These are phyloP conservation scores for Aspergillus texensis DNA, from an alignment of 2,329 filamentous ascomycete genomes.

Conservation along the genomic window DNA sequence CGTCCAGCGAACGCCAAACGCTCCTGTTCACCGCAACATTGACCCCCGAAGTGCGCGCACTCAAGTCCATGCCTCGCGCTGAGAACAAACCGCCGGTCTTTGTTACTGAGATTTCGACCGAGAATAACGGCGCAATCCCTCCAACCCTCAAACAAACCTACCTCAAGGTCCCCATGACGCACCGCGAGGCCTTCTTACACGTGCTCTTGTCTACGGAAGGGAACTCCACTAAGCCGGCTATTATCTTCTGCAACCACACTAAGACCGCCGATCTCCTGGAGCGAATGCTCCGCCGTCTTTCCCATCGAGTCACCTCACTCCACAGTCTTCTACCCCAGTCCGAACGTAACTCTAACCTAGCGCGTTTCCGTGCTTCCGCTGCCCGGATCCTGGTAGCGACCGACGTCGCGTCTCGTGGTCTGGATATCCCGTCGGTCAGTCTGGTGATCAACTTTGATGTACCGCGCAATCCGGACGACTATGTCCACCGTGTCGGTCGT, in stretches of 20 bases:
- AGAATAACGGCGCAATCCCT: slow-evolving; percentile 72
- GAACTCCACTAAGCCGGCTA: slow-evolving; percentile 76
- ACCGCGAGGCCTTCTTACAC: slow-evolving; percentile 94
- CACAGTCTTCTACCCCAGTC: slow-evolving; percentile 85
- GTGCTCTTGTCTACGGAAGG: slow-evolving; percentile 77
- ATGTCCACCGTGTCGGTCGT: slow-evolving; percentile 93
- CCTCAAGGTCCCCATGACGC: slow-evolving; percentile 83
- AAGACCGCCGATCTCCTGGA: slow-evolving; percentile 86
- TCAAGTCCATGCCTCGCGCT: slow-evolving; percentile 75
- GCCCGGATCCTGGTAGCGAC: slow-evolving; percentile 91
- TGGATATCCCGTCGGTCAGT: slow-evolving; percentile 91
- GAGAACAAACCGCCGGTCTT: slow-evolving; percentile 76
- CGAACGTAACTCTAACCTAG: slow-evolving; percentile 83
- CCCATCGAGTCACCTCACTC: slow-evolving; percentile 86
- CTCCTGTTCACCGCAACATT: slow-evolving; percentile 95
- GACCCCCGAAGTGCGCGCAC: slow-evolving; percentile 83
- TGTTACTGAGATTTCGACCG: slow-evolving; percentile 79
- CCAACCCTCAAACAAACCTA: slow-evolving; percentile 81
- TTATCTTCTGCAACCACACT: slow-evolving; percentile 94
- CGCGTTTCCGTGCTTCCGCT: slow-evolving; percentile 84
- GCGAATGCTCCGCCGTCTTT: slow-evolving; percentile 80
- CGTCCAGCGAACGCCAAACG: slow-evolving; percentile 79
- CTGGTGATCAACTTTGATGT: slow-evolving; percentile 95
- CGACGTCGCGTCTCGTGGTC: slow-evolving; percentile 88
- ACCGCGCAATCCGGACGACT: slow-evolving; percentile 93